These are phyloP conservation scores for Cytospora piceae DNA, from an alignment of 2,329 filamentous ascomycete genomes.

Conservation along the genomic window DNA sequence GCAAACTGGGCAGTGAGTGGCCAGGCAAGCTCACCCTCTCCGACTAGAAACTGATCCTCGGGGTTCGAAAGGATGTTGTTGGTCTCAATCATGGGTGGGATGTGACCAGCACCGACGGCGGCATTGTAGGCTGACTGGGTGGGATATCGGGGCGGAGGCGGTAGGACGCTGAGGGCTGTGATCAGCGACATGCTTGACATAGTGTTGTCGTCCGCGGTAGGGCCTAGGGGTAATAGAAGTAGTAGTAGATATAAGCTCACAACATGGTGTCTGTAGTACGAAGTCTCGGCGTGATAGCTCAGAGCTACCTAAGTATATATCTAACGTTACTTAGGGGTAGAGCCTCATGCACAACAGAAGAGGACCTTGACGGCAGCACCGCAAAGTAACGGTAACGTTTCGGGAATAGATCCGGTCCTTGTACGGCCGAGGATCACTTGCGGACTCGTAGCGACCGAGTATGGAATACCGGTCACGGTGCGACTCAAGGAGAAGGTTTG, in stretches of 20 bases:
- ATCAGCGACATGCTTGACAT: constrained; percentile 31
- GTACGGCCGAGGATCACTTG: constrained; percentile 3
- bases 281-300: constrained; percentile 10
- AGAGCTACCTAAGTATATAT: constrained; percentile 20
- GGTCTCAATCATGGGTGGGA: constrained; percentile 83
- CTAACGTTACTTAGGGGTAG: constrained; percentile 14
- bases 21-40: constrained; percentile 70
- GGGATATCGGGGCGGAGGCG: constrained; percentile 84
- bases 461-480: constrained; percentile 4
- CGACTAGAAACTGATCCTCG: constrained; percentile 88
- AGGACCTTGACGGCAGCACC: constrained; percentile 6
- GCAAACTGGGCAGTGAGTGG: constrained; percentile 4
- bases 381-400: constrained; percentile 12
- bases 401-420: not conserved
- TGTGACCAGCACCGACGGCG: constrained; percentile 68
- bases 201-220: not conserved
- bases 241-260: constrained; percentile 20
- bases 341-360: constrained; percentile 19
- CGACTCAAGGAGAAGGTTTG: constrained; percentile 5
- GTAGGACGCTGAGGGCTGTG: constrained; percentile 67
- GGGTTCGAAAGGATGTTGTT: constrained; percentile 86
- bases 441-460: not conserved
- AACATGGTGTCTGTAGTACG: constrained; percentile 24
- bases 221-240: not conserved
- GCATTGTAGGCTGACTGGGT: constrained; percentile 74